Percentiles rank a stretch among this genome's conserved stretches.
These are phyloP conservation scores for Stentor coeruleus DNA, from an alignment of 73 alveolate genomes.

Conservation along the genomic window DNA sequence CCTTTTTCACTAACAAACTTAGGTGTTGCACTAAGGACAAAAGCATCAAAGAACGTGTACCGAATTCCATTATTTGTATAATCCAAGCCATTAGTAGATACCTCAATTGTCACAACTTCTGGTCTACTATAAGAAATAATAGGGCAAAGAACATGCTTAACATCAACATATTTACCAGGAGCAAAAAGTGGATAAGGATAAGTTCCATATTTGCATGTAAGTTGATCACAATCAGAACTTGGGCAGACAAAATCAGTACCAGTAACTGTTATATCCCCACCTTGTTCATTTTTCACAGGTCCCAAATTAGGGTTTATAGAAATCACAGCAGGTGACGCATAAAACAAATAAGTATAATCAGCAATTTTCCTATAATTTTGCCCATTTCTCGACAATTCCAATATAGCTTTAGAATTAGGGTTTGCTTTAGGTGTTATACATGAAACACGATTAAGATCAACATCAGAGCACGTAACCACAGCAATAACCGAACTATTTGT, in stretches of 20 bases:
- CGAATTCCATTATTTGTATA: conserved; percentile 66
- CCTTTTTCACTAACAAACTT: conserved; percentile 75
- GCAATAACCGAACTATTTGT: conserved; percentile 50
- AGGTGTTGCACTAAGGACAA: conserved; percentile 76
- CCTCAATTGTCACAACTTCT: conserved; percentile 74
- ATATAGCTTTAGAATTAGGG: conserved; percentile 54
- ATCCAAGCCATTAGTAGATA: conserved; percentile 80
- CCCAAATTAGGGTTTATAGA: conserved; percentile 78
- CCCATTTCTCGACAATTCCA: conserved; percentile 76
- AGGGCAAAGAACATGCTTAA: conserved; percentile 50
- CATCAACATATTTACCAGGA: conserved; percentile 48
- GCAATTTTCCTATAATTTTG: conserved; percentile 44
- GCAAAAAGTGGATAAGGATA: conserved; percentile 54
- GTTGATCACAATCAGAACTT: conserved; percentile 49
- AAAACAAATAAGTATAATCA: conserved; percentile 50
- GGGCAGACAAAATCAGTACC: conserved; percentile 61
- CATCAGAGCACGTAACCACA: conserved; percentile 33
- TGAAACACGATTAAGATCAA: conserved; percentile 50
- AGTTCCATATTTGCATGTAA: conserved; percentile 72
- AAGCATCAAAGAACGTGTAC: conserved; percentile 89
- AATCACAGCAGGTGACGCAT: conserved; percentile 75
- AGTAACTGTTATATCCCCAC: conserved; percentile 36
- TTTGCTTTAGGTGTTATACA: conserved; percentile 71
- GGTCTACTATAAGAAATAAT: conserved; percentile 81
- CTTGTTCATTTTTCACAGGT: conserved; percentile 67